Evolutionary conservation across 805 yeast species (phyloP).

Genomic region (Zygotorulaspora sp.): DNA sequence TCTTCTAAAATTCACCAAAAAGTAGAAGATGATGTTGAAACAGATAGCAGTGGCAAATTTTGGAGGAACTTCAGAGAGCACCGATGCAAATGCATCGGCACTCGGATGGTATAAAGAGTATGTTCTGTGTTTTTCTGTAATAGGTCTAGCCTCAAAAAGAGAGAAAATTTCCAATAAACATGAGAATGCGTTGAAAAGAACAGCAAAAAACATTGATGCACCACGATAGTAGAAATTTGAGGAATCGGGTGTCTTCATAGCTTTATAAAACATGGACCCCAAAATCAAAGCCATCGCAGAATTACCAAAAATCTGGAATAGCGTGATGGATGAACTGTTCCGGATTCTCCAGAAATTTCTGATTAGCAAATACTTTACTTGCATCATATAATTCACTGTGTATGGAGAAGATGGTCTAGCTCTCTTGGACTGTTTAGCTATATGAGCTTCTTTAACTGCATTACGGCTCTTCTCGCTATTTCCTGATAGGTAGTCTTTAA

Average conservation of each 20-base stretch:
- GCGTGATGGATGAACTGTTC: constrained; percentile 47
- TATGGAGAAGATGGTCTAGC: constrained; percentile 48
- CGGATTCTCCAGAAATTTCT: constrained; percentile 48
- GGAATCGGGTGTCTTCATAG: constrained; percentile 37
- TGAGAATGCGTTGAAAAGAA: constrained; percentile 57
- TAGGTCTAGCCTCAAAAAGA: constrained; percentile 50
- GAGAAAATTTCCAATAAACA: constrained; percentile 55
- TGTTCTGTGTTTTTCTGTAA: constrained; percentile 55
- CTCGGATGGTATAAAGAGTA: constrained; percentile 57
- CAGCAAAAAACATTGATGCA: constrained; percentile 64
- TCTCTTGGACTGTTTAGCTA: constrained; percentile 48
- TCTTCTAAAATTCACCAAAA: constrained; percentile 50
- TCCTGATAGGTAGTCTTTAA: constrained; percentile 39
- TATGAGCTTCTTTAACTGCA: constrained; percentile 40
- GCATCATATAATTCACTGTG: constrained; percentile 49
- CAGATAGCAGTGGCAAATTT: constrained; percentile 42
- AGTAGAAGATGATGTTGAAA: constrained; percentile 50
- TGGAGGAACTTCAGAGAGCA: constrained; percentile 49
- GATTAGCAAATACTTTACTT: constrained; percentile 42
- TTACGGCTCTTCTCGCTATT: constrained; percentile 25
- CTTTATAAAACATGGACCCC: constrained; percentile 55
- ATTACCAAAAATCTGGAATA: constrained; percentile 43
- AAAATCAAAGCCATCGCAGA: constrained; percentile 50
- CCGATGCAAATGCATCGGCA: constrained; percentile 54
- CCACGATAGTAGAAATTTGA: constrained; percentile 51